Evolutionary conservation across 306 rosid species (phyloP).

Genomic region (Cucurbita ficifolia): DNA sequence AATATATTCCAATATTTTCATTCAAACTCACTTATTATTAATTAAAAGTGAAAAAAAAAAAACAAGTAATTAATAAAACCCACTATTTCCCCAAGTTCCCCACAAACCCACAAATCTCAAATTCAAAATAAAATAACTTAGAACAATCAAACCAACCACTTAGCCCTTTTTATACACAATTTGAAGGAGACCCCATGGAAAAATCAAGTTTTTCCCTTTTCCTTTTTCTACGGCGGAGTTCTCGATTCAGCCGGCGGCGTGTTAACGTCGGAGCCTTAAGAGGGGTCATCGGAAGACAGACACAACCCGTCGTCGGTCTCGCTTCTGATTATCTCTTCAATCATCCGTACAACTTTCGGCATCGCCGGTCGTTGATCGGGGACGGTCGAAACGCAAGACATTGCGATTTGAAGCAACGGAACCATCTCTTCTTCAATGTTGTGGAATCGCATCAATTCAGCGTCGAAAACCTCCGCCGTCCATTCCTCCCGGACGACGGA

Average conservation of each 20-base stretch:
- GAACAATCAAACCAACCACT: not conserved
- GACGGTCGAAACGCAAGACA: conserved; percentile 85
- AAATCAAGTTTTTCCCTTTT: not conserved
- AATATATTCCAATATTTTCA: no score
- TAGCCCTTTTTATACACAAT: not conserved
- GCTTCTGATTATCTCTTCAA: conserved; percentile 62
- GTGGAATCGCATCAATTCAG: conserved; percentile 76
- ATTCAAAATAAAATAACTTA: not conserved
- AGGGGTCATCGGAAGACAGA: conserved; percentile 91
- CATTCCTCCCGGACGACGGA: conserved; percentile 94
- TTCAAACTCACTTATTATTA: not conserved
- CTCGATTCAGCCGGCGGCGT: conserved; percentile 59
- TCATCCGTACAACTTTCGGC: conserved; percentile 81
- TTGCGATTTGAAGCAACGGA: conserved; percentile 76
- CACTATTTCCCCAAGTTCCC: not conserved
- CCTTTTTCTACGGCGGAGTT: conserved; percentile 50
- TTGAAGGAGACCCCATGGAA: not conserved
- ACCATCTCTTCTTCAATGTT: conserved; percentile 98
- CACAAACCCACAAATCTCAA: not conserved
- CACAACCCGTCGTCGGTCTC: conserved; percentile 84
- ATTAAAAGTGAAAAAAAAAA: not conserved
- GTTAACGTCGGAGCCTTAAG: conserved; percentile 79
- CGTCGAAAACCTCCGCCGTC: conserved; percentile 96
- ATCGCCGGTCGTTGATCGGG: conserved; percentile 80
- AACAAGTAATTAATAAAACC: not conserved